Evolutionary conservation across 495 filamentous ascomycete species (phyloP).

Genomic region (Lasiosphaeris hirsuta): DNA sequence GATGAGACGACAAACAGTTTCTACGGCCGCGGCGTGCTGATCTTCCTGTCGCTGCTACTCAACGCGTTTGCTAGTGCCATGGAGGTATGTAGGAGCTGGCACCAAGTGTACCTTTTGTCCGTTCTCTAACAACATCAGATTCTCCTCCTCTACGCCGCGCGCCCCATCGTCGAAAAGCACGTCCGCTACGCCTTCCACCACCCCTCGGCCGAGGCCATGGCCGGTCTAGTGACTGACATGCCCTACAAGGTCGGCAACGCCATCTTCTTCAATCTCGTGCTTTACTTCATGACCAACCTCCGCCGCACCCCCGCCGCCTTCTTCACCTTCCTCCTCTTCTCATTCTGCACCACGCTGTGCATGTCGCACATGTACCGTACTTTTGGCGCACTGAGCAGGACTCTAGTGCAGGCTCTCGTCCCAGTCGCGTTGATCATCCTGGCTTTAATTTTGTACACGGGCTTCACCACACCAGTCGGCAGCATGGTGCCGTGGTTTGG

Average conservation of each 20-base stretch:
- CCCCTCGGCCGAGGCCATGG: constrained; percentile 55
- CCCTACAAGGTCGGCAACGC: constrained; percentile 48
- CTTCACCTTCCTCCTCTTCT: constrained; percentile 51
- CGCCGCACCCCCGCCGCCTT: constrained; percentile 51
- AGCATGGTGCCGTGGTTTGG: constrained; percentile 76
- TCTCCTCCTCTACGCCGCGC: constrained; percentile 54
- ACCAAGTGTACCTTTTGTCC: neutral
- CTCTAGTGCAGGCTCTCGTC: constrained; percentile 65
- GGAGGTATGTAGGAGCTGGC: constrained; percentile 56
- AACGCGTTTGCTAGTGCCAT: constrained; percentile 41
- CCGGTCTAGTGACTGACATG: constrained; percentile 53
- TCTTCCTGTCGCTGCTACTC: constrained; percentile 69
- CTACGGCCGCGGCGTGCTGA: constrained; percentile 55
- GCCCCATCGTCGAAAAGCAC: constrained; percentile 62
- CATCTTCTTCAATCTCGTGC: constrained; percentile 46
- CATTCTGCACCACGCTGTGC: constrained; percentile 4
- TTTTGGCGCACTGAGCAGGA: constrained; percentile 64
- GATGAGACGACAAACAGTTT: constrained; percentile 51
- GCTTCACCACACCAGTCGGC: constrained; percentile 66
- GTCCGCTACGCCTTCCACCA: constrained; percentile 59
- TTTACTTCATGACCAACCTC: constrained; percentile 55
- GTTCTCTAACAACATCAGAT: constrained; percentile 31
- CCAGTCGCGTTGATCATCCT: constrained; percentile 67
- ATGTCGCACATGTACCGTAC: constrained; percentile 48
- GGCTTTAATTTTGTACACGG: constrained; percentile 70